Evolutionary conservation across 1,284 basidiomycete genomes (phyloP), one percentile per base, ranked within the genome.

Genomic region (Ganoderma boninense): DNA sequence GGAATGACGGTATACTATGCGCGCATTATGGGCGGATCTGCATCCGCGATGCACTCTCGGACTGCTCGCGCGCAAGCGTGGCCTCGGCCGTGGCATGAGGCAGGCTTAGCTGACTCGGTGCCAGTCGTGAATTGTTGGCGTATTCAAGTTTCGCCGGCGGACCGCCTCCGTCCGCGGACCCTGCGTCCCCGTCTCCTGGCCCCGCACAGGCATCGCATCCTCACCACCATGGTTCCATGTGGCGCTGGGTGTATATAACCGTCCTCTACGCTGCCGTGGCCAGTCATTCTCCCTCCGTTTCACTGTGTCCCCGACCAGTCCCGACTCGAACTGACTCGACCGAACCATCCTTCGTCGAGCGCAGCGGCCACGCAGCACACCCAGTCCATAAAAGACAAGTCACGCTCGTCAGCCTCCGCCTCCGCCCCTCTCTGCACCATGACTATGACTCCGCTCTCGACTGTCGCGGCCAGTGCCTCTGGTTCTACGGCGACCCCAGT

Each of bases 401-500:
- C 26, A 49, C 35, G 16, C 14, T 43, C 65, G 62, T 40, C 60
- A 6, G 56, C 43, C 49, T 35, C 44, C 7, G 13, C 32, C 32
- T 32, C 32, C 32, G 32, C 0, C 23, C 11, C 42, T 42, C 20
- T 56, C 52, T 44, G 16, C 59, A 66, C 46, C 54, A 76, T 74
- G 75, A 56, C 68, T 29, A 76, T 74, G 75, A 56, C 68, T 29
- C 49, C 46, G 42, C 26, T 56, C 60, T 64, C 70, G n/a, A 54
- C 49, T 26, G 49, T 23, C 10, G 38, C 38, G 11, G 38, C 38
- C 38, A 40, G 38, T 40, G 60, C 66, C 13, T 52, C 32, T 54
- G 49, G 32, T 29, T 49, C 46, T 5, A 64, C 57, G 59, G 38
- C 57, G 13, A 62, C 32, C 1, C 66, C 62, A 5, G 68, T 78